Conservation (phyloP, 2,329 filamentous ascomycete genomes). For the Moelleriella libera region DNA sequence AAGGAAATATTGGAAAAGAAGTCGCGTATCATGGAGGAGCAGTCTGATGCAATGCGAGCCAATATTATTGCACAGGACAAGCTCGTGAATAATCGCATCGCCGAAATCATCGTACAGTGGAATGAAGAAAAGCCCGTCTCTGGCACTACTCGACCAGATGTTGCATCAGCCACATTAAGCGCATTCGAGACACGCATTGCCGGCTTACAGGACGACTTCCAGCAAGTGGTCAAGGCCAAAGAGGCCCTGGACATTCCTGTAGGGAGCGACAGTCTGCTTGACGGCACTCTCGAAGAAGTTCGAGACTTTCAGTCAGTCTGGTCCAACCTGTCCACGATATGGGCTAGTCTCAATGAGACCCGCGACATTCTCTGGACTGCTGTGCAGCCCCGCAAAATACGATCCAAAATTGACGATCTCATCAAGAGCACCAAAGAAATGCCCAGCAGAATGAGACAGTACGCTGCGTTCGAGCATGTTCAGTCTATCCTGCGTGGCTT, state of each 20-base stretch:
- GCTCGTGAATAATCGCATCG: constrained; percentile 77
- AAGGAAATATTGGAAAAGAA: constrained; percentile 88
- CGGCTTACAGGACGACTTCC: constrained; percentile 70
- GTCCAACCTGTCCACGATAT: constrained; percentile 89
- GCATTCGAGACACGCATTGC: constrained; percentile 78
- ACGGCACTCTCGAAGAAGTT: constrained; percentile 84
- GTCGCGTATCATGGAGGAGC: constrained; percentile 88
- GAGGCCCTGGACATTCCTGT: constrained; percentile 86
- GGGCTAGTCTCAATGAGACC: constrained; percentile 89
- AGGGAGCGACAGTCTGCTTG: constrained; percentile 65
- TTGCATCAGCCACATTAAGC: constrained; percentile 69
- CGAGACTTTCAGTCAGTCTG: constrained; percentile 98
- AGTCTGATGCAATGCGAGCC: constrained; percentile 84
- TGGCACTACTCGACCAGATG: constrained; percentile 78
- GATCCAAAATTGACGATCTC: constrained; percentile 75
- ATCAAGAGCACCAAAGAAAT: constrained; percentile 99
- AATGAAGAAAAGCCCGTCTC: constrained; percentile 95
- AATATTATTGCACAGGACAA: constrained; percentile 94
- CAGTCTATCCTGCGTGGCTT: constrained; percentile 80
- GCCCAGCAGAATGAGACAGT: constrained; percentile 97
- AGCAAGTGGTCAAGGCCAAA: constrained; percentile 93
- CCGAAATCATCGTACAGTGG: constrained; percentile 76
- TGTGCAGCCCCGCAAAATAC: constrained; percentile 85
- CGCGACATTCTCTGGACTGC: constrained; percentile 89
- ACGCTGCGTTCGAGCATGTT: constrained; percentile 98